Conservation (phyloP, 1,139 yeast genomes). For the Suhomyces atakaporum region DNA sequence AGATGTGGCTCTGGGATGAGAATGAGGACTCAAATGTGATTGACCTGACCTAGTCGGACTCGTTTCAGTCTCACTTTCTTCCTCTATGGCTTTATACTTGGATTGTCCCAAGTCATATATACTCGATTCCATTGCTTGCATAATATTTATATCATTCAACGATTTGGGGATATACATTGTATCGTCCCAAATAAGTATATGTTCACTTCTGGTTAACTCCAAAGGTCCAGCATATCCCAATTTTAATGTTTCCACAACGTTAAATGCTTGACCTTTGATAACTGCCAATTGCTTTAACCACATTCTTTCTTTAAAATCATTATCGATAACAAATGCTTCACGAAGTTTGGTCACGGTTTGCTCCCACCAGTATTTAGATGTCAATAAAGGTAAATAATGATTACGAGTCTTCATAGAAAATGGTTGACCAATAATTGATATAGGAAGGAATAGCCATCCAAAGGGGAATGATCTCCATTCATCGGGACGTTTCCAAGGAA, state of each 20-base stretch:
- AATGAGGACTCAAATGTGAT: neutral
- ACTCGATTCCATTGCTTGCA: slow-evolving; percentile 24
- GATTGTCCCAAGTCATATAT: slow-evolving; percentile 19
- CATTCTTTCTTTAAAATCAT: slow-evolving; percentile 65
- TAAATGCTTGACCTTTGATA: slow-evolving; percentile 77
- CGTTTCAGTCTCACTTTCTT: neutral
- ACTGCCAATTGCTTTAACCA: slow-evolving; percentile 72
- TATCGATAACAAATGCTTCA: slow-evolving; percentile 54
- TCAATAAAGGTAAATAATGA: slow-evolving; percentile 60
- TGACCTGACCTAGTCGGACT: neutral
- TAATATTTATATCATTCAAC: slow-evolving; percentile 18
- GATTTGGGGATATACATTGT: slow-evolving; percentile 55
- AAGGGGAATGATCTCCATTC: slow-evolving; percentile 82
- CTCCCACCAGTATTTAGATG: slow-evolving; percentile 75
- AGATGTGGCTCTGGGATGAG: neutral
- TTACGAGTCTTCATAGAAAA: slow-evolving; percentile 57
- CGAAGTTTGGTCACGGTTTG: slow-evolving; percentile 51
- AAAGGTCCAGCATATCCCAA: slow-evolving; percentile 63
- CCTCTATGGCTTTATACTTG: slow-evolving; percentile 1
- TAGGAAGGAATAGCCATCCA: slow-evolving; percentile 75
- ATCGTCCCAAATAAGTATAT: slow-evolving; percentile 63
- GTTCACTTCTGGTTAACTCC: slow-evolving; percentile 61
- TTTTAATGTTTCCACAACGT: slow-evolving; percentile 67
- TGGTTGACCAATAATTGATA: slow-evolving; percentile 66
- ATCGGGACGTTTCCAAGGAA: slow-evolving; percentile 84